Percentiles rank a stretch among this genome's conserved stretches.
Conservation (phyloP, 805 yeast species). For the Myxozyma nipponensis region DNA sequence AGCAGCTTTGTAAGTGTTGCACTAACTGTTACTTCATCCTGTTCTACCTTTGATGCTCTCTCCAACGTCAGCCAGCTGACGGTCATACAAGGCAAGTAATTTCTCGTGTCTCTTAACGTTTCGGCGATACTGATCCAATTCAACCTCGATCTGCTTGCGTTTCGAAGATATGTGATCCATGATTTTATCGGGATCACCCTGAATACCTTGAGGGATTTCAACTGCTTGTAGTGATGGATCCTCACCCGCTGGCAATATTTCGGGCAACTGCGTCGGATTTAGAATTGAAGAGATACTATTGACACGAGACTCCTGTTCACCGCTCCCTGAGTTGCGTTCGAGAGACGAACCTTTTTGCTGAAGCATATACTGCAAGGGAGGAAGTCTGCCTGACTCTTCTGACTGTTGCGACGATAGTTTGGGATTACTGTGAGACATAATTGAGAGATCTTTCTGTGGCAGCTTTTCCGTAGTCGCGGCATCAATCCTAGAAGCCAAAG, state of each 20-base stretch:
- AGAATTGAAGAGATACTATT: constrained; percentile 26
- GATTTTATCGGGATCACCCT: constrained; percentile 30
- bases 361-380: constrained; percentile 13
- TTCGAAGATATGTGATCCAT: constrained; percentile 37
- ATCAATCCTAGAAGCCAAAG: constrained; percentile 18
- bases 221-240: constrained; percentile 12
- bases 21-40: too few relatives aligned
- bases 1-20: too few relatives aligned
- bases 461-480: constrained; percentile 1
- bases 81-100: constrained; percentile 34
- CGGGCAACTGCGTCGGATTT: constrained; percentile 15
- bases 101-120: constrained; percentile 32
- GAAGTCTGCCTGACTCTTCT: constrained; percentile 13
- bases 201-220: constrained; percentile 33
- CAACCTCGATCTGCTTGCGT: constrained; percentile 36
- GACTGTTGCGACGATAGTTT: not conserved
- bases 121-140: constrained; percentile 31
- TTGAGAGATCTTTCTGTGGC: too few relatives aligned
- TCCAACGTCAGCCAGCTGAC: constrained; percentile 27
- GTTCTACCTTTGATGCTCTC: too few relatives aligned
- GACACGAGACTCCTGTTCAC: constrained; percentile 6
- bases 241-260: not conserved
- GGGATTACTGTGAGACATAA: too few relatives aligned
- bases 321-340: constrained; percentile 1
- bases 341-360: constrained; percentile 2